Evolutionary conservation across 1,284 basidiomycete genomes (phyloP).

Genomic region (Tilletia caries): DNA sequence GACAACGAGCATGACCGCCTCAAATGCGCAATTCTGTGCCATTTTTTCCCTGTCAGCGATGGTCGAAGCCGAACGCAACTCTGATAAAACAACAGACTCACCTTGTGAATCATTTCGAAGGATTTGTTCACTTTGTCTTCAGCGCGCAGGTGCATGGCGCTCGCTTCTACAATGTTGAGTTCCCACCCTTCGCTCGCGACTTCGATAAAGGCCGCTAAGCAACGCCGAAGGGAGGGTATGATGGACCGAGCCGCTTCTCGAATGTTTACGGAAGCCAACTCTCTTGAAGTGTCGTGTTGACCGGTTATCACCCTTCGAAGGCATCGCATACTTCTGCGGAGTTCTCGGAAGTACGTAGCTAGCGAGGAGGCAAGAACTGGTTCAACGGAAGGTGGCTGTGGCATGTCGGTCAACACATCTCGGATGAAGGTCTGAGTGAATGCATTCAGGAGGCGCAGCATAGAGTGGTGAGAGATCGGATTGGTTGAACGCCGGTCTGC

Average conservation of each 20-base stretch:
- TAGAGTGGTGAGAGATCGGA: no score
- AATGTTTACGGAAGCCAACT: background rate
- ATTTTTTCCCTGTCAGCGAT: background rate
- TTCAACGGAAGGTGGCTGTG: background rate
- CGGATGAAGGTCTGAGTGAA: background rate
- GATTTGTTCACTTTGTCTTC: background rate
- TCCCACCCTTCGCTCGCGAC: conserved; percentile 10
- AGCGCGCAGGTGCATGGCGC: background rate
- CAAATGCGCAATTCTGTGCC: conserved; percentile 7
- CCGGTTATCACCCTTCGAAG: background rate
- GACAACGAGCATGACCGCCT: background rate
- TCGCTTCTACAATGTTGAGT: conserved; percentile 9
- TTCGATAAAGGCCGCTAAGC: background rate
- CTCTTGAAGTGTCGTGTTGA: no score
- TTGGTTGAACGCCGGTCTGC: background rate
- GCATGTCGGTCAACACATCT: background rate
- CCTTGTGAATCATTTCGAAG: conserved; percentile 4
- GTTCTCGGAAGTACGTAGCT: background rate
- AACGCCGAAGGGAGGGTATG: background rate
- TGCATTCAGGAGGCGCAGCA: no score
- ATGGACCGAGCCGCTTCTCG: background rate
- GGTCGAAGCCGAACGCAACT: background rate
- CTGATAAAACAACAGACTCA: background rate
- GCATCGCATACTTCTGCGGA: background rate
- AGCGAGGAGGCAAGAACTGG: background rate